phyloP scores from a whole-genome alignment of 2,329 filamentous ascomycete genomes.

The Akanthomyces uredinophilus region DNA sequence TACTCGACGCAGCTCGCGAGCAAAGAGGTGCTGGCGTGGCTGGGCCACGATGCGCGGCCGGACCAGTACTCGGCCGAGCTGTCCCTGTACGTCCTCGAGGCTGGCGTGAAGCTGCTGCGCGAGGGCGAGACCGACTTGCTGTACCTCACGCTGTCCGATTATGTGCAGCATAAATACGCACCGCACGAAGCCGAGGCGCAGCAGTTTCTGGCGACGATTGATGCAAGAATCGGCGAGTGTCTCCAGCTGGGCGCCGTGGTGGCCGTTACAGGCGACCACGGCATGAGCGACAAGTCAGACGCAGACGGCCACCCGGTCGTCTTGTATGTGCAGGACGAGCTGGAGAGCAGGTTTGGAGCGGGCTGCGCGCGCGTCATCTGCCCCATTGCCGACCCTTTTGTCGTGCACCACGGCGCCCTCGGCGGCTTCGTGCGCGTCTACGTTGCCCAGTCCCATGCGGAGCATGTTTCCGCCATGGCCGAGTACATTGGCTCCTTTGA shows the following conservation, averaged over 20 bases:
- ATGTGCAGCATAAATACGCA: slow-evolving; percentile 38
- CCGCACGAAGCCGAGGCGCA: slow-evolving; percentile 33
- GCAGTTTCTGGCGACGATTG: slow-evolving; percentile 32
- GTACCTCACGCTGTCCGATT: slow-evolving; percentile 41
- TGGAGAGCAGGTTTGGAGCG: slow-evolving; percentile 28
- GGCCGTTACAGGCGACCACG: slow-evolving; percentile 38
- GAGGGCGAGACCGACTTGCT: slow-evolving; percentile 35
- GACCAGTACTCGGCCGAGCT: slow-evolving; percentile 39
- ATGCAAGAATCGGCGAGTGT: slow-evolving; percentile 28
- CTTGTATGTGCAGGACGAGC: slow-evolving; percentile 34
- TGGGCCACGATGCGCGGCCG: slow-evolving; percentile 29
- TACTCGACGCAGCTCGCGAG: slow-evolving; percentile 36
- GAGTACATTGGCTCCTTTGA: slow-evolving; percentile 24
- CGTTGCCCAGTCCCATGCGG: slow-evolving; percentile 20
- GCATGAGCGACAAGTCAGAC: slow-evolving; percentile 37
- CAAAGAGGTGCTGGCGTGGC: slow-evolving; percentile 30
- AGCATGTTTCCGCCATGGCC: slow-evolving; percentile 23
- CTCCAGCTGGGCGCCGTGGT: slow-evolving; percentile 31
- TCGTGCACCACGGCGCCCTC: slow-evolving; percentile 38
- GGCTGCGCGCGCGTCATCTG: slow-evolving; percentile 34
- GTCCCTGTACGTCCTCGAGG: slow-evolving; percentile 38
- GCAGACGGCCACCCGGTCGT: slow-evolving; percentile 31
- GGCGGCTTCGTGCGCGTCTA: slow-evolving; percentile 38
- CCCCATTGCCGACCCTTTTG: slow-evolving; percentile 39
- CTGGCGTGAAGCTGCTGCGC: slow-evolving; percentile 36